Percentiles rank a stretch among this genome's conserved stretches.
Conservation (phyloP, 2,329 filamentous ascomycete genomes). For the Epichloe sylvatica region DNA sequence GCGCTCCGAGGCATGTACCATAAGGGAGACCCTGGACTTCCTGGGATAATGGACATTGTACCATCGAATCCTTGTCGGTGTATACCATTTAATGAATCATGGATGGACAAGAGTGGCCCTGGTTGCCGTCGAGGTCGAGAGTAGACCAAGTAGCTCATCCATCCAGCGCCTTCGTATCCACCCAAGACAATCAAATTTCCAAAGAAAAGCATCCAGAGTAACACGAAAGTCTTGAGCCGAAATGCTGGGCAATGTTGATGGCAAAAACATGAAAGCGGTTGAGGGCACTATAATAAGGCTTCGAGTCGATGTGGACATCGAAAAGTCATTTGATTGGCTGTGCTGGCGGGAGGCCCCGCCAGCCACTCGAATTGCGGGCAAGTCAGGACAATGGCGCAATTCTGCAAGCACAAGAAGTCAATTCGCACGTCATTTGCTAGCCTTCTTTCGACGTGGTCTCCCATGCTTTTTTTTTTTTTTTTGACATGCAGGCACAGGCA, state of each 20-base stretch:
- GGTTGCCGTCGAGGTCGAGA: no score
- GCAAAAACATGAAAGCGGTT: no score
- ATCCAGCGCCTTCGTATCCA: neutral
- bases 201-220: neutral
- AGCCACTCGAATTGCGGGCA: neutral
- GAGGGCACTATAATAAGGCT: no score
- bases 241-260: no score
- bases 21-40: neutral
- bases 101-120: no score
- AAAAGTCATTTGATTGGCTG: neutral
- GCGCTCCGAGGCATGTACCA: neutral
- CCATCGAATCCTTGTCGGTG: neutral
- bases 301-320: neutral
- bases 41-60: neutral
- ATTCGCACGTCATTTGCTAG: constrained; percentile 4
- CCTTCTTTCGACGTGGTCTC: neutral
- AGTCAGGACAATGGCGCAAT: constrained; percentile 4
- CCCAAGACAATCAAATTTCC: neutral
- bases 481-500: neutral
- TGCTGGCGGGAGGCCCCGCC: neutral
- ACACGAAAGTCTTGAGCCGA: neutral
- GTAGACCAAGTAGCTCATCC: no score
- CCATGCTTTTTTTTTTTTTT: no score
- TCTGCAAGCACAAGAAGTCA: neutral
- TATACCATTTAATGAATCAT: neutral